Evolutionary conservation across 768 basidiomycete species (phyloP).

Genomic region (Boletus sensibilis): DNA sequence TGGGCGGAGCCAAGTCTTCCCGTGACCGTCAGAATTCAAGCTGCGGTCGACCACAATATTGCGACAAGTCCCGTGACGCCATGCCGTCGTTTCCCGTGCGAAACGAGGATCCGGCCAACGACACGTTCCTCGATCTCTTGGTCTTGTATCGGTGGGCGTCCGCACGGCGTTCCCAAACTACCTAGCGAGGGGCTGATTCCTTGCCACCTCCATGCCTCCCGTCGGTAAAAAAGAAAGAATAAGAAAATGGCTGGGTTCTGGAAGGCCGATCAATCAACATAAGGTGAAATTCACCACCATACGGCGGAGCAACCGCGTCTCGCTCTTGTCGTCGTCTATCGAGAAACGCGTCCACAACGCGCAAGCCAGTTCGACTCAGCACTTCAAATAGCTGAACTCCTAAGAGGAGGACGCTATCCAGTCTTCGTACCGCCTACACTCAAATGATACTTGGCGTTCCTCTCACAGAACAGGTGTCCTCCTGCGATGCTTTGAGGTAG

Average conservation of each 20-base stretch:
- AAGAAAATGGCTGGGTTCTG: background rate
- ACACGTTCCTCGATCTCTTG: background rate
- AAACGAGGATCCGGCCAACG: background rate
- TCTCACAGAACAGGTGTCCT: background rate
- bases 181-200: background rate
- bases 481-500: background rate
- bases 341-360: slow-evolving; percentile 3
- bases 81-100: background rate
- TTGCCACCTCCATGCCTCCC: background rate
- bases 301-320: background rate
- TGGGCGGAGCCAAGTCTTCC: background rate
- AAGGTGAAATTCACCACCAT: background rate
- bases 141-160: background rate
- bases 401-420: background rate
- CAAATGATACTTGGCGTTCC: background rate
- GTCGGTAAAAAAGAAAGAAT: background rate
- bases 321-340: background rate
- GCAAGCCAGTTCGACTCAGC: background rate
- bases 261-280: slow-evolving; percentile 2
- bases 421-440: background rate
- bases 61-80: background rate
- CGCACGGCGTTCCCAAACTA: background rate
- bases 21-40: background rate
- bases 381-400: background rate
- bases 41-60: background rate